Evolutionary conservation across 2,329 filamentous ascomycete species (phyloP).

Genomic region (Colletotrichum godetiae): DNA sequence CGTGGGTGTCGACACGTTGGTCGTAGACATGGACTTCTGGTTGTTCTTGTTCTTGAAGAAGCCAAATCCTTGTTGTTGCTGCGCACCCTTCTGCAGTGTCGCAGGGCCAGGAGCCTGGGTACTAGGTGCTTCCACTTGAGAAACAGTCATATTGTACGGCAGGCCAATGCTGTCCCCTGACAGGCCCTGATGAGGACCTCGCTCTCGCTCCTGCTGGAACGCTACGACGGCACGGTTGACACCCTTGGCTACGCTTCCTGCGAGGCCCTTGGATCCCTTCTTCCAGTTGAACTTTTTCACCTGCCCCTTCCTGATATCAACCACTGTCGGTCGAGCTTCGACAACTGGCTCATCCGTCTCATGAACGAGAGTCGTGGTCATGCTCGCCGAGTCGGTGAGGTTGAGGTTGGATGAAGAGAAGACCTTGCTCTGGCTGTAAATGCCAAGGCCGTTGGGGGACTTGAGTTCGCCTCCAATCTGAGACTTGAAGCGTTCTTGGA

Average conservation of each 20-base stretch:
- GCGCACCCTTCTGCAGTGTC: conserved; percentile 30
- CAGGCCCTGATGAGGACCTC: conserved; percentile 67
- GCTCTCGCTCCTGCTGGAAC: conserved; percentile 67
- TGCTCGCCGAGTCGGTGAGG: conserved; percentile 60
- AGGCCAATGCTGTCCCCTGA: conserved; percentile 74
- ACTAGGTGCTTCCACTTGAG: conserved; percentile 56
- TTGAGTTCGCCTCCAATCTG: conserved; percentile 67
- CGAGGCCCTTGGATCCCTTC: conserved; percentile 92
- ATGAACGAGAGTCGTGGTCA: conserved; percentile 69
- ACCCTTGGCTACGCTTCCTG: conserved; percentile 93
- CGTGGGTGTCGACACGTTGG: conserved; percentile 51
- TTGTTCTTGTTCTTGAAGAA: conserved; percentile 73
- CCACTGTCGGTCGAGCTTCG: conserved; percentile 87
- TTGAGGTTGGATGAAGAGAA: conserved; percentile 62
- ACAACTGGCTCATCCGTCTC: conserved; percentile 75
- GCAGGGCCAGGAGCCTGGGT: conserved; percentile 6
- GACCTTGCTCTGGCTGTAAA: conserved; percentile 65
- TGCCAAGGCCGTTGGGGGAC: conserved; percentile 66
- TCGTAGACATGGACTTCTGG: conserved; percentile 62
- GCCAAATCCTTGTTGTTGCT: conserved; percentile 68
- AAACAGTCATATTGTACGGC: conserved; percentile 76
- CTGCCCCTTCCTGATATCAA: conserved; percentile 94
- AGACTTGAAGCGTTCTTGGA: conserved; percentile 91
- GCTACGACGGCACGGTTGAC: conserved; percentile 91
- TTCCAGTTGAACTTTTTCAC: conserved; percentile 99